Conservation (phyloP, 2,329 filamentous ascomycete genomes). For the Paradendryphiella salina region DNA sequence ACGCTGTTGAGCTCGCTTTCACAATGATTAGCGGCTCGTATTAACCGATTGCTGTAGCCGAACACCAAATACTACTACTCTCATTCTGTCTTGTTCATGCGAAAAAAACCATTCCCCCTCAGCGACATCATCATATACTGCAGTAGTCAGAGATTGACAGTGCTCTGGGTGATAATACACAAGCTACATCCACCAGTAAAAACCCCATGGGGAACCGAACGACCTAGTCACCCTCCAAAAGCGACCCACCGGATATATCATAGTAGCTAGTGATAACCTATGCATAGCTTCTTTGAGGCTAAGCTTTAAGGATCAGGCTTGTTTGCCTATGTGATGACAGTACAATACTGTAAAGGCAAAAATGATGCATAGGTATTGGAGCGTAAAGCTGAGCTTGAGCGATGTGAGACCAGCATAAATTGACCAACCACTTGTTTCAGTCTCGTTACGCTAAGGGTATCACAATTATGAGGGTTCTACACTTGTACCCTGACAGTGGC, state of each 20-base stretch:
- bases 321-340: background rate
- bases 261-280: background rate
- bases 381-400: background rate
- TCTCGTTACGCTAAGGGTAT: background rate
- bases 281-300: background rate
- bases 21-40: too few species aligned
- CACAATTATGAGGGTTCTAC: conserved; percentile 3
- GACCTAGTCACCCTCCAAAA: background rate
- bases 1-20: too few species aligned
- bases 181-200: conserved; percentile 4
- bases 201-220: conserved; percentile 1
- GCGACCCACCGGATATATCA: conserved; percentile 8
- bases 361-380: conserved; percentile 2
- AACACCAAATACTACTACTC: background rate
- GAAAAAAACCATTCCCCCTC: background rate
- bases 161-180: background rate
- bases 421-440: background rate
- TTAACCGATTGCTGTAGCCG: background rate
- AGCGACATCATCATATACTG: background rate
- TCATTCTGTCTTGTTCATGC: background rate
- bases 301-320: background rate
- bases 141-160: background rate
- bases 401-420: background rate
- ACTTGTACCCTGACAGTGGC: background rate
- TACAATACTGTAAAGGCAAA: background rate